Evolutionary conservation across 345 rosid species (phyloP).

Genomic region (Citrus medica): DNA sequence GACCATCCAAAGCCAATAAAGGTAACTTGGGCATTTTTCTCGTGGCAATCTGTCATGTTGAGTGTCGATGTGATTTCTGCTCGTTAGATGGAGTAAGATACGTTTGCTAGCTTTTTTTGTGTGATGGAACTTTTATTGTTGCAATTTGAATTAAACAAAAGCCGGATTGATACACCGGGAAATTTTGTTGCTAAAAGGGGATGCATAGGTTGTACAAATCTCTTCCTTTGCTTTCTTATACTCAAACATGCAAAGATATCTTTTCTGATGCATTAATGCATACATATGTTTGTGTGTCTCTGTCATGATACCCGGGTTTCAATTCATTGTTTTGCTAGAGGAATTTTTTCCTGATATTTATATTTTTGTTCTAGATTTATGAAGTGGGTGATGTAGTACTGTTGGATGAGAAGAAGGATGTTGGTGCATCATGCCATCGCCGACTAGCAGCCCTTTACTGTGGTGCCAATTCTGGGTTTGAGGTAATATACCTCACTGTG

Average conservation of each 20-base stretch:
- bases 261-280: not conserved
- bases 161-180: not conserved
- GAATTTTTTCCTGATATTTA: slow-evolving; percentile 3
- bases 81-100: not conserved
- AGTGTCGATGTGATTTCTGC: not conserved
- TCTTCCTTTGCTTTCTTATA: not conserved
- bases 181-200: not conserved
- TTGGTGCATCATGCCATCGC: slow-evolving; percentile 75
- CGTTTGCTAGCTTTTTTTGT: not conserved
- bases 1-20: slow-evolving; percentile 93
- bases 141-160: not conserved
- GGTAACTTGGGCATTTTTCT: slow-evolving; percentile 34
- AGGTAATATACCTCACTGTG: slow-evolving; percentile 41
- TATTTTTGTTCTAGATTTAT: slow-evolving; percentile 51
- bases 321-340: not conserved
- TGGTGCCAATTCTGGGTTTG: slow-evolving; percentile 93
- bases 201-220: not conserved
- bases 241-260: not conserved
- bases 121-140: not conserved
- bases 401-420: slow-evolving; percentile 70
- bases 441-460: slow-evolving; percentile 76
- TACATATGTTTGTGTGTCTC: not conserved
- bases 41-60: not conserved
- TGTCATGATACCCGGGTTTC: not conserved
- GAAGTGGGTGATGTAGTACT: slow-evolving; percentile 73